These are phyloP conservation scores for Dioscorea cayenensis DNA, from an alignment of 116 monocot genomes.

Conservation along the genomic window DNA sequence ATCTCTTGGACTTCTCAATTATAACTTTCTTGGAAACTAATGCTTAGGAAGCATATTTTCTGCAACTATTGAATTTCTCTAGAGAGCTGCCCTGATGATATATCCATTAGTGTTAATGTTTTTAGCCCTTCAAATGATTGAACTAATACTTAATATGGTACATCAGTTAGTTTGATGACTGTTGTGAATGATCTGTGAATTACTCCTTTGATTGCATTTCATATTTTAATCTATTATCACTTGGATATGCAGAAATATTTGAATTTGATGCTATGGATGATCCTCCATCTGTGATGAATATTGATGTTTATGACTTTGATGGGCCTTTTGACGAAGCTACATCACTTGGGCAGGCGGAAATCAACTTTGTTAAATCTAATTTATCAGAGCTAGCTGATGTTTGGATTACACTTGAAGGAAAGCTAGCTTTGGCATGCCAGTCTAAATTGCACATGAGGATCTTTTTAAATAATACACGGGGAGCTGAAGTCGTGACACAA, in stretches of 20 bases:
- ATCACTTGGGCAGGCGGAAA: conserved; percentile 80
- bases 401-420: conserved; percentile 85
- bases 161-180: neutral
- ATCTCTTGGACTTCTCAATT: no score
- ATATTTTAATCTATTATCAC: neutral
- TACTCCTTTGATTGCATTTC: neutral
- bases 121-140: neutral
- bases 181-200: neutral
- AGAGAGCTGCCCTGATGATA: no score
- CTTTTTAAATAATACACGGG: conserved; percentile 79
- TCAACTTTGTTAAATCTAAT: conserved; percentile 88
- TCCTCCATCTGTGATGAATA: conserved; percentile 80
- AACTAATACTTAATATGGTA: neutral
- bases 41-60: no score
- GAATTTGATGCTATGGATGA: conserved; percentile 97
- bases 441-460: conserved; percentile 84
- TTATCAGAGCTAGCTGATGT: conserved; percentile 78
- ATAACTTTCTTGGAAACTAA: no score
- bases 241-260: conserved; percentile 77
- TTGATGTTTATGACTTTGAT: conserved; percentile 89
- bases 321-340: conserved; percentile 80
- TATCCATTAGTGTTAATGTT: neutral
- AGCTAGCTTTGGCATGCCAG: conserved; percentile 74
- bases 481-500: conserved; percentile 66
- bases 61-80: no score